Percentiles rank a stretch among this genome's conserved stretches.
phyloP scores from a whole-genome alignment of 2,329 filamentous ascomycete species.

The Fusarium robinianum region DNA sequence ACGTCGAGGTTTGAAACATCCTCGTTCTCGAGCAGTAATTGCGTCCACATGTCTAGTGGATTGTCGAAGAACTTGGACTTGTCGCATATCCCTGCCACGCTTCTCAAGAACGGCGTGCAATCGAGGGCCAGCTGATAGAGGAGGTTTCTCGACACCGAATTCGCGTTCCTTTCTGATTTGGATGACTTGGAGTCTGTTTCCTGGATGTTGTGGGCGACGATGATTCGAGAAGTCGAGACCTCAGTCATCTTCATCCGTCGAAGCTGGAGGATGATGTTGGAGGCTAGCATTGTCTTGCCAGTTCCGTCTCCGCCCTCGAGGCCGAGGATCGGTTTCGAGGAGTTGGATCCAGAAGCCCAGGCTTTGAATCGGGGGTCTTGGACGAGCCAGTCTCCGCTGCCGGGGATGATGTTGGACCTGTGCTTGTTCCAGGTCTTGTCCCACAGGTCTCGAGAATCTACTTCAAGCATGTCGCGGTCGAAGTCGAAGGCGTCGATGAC shows the following conservation, averaged over 20 bases:
- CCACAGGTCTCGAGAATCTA: slow-evolving; percentile 39
- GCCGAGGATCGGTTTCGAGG: slow-evolving; percentile 24
- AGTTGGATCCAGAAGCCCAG: neutral
- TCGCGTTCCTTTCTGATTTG: neutral
- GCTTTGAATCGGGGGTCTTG: slow-evolving; percentile 2
- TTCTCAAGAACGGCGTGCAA: slow-evolving; percentile 41
- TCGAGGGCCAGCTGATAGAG: slow-evolving; percentile 42
- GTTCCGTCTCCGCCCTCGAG: slow-evolving; percentile 37
- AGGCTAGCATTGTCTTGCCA: slow-evolving; percentile 42
- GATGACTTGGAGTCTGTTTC: slow-evolving; percentile 8
- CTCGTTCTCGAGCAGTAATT: slow-evolving; percentile 40
- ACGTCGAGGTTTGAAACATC: slow-evolving; percentile 38
- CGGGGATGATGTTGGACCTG: slow-evolving; percentile 36
- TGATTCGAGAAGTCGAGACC: slow-evolving; percentile 3
- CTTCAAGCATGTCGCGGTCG: slow-evolving; percentile 35
- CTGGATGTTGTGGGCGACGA: slow-evolving; percentile 12
- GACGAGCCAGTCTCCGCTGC: slow-evolving; percentile 32
- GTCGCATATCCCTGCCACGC: slow-evolving; percentile 37
- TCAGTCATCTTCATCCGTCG: slow-evolving; percentile 20
- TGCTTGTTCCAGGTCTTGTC: slow-evolving; percentile 38
- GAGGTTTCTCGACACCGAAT: neutral
- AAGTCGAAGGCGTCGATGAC: slow-evolving; percentile 39
- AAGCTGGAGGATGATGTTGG: slow-evolving; percentile 38
- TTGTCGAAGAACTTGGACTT: slow-evolving; percentile 32
- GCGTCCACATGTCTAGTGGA: slow-evolving; percentile 38